A percentile compares a stretch with the other conserved stretches of the same genome.
These are phyloP conservation scores for Trichomonas gallinae DNA, from an alignment of 208 protist species.

Conservation along the genomic window DNA sequence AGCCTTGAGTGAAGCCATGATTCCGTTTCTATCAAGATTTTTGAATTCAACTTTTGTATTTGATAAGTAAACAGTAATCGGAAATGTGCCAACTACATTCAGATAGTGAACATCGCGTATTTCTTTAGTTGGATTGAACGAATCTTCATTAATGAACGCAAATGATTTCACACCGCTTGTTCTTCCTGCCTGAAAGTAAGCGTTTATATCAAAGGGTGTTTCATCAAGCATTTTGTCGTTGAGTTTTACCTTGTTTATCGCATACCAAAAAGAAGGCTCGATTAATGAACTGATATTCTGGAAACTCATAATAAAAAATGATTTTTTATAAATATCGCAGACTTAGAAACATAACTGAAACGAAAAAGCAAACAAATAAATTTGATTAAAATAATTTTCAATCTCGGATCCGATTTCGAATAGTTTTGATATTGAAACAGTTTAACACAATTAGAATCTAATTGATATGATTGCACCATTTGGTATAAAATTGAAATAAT, in stretches of 20 bases:
- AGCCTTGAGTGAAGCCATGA: background rate
- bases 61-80: background rate
- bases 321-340: no score
- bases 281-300: background rate
- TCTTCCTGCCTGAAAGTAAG: background rate
- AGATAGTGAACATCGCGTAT: background rate
- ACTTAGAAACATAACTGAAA: no score
- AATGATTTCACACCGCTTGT: background rate
- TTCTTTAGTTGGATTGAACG: background rate
- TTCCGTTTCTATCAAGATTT: background rate
- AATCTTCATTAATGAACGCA: slow-evolving; percentile 7
- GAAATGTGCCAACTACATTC: background rate
- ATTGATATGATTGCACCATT: no score
- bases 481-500: no score
- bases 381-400: no score
- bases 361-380: no score
- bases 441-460: no score
- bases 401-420: no score
- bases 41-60: background rate
- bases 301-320: background rate
- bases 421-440: no score
- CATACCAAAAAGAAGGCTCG: slow-evolving; percentile 12
- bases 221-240: slow-evolving; percentile 20
- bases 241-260: background rate
- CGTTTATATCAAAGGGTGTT: background rate